Evolutionary conservation across 2,329 filamentous ascomycete genomes (phyloP).

Genomic region (Curvularia lunata): DNA sequence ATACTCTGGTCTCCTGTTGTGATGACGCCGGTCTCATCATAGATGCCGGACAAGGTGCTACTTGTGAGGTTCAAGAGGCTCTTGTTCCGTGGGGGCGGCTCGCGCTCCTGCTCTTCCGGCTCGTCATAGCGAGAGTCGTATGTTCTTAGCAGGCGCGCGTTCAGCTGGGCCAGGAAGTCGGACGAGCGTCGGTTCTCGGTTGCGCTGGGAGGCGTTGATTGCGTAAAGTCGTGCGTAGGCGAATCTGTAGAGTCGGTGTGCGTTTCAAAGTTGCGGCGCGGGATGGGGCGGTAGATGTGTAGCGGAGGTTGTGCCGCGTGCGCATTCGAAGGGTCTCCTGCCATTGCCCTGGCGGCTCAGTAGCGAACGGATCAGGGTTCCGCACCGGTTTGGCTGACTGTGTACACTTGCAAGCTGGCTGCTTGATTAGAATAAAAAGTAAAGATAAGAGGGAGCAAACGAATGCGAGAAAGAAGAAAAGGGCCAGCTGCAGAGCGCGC

Average conservation of each 20-base stretch:
- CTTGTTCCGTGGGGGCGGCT: slow-evolving; percentile 64
- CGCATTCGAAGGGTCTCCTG: slow-evolving; percentile 37
- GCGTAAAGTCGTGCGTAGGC: slow-evolving; percentile 30
- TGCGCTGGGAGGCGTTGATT: slow-evolving; percentile 28
- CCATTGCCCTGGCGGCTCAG: slow-evolving; percentile 28
- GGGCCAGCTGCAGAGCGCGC: slow-evolving; percentile 8
- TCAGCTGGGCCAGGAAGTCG: slow-evolving; percentile 48
- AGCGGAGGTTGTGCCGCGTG: slow-evolving; percentile 32
- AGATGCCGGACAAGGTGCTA: slow-evolving; percentile 91
- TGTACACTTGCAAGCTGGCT: slow-evolving; percentile 2
- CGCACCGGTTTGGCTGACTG: slow-evolving; percentile 7
- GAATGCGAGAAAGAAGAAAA: slow-evolving; percentile 19
- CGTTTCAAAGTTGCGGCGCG: slow-evolving; percentile 44
- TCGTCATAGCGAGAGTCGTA: slow-evolving; percentile 36
- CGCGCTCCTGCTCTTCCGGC: slow-evolving; percentile 24
- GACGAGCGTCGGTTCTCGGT: slow-evolving; percentile 33
- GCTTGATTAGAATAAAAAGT: slow-evolving; percentile 15
- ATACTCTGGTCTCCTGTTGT: slow-evolving; percentile 55
- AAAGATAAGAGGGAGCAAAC: slow-evolving; percentile 4
- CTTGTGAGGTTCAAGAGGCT: slow-evolving; percentile 87
- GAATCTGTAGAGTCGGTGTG: slow-evolving; percentile 36
- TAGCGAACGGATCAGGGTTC: slow-evolving; percentile 18
- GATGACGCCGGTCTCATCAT: slow-evolving; percentile 56
- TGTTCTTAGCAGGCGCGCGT: slow-evolving; percentile 43
- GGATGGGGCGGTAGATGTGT: slow-evolving; percentile 49